These are phyloP conservation scores for Luzula sylvatica DNA, from an alignment of 176 grass and related monocot species.

Conservation along the genomic window DNA sequence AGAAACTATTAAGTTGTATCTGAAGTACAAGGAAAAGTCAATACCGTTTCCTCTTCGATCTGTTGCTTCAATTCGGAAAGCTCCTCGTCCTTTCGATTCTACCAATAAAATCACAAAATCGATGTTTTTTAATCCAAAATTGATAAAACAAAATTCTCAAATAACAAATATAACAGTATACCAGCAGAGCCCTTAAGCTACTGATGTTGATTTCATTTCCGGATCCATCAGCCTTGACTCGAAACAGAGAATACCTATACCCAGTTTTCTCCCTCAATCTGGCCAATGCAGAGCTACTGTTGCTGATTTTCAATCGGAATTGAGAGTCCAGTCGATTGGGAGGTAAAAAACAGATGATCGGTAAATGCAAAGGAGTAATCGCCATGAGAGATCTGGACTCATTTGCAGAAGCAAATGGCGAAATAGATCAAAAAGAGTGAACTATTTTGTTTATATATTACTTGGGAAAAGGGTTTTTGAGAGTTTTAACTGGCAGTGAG, in stretches of 20 bases:
- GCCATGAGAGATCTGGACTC: conserved; percentile 4
- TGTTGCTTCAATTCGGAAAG: conserved; percentile 22
- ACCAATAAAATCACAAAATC: conserved; percentile 8
- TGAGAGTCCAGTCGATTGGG: background rate
- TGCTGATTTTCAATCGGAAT: background rate
- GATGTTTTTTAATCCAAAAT: background rate
- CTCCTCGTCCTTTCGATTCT: conserved; percentile 29
- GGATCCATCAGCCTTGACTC: conserved; percentile 12
- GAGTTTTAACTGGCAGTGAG: too few species aligned
- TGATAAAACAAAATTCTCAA: background rate
- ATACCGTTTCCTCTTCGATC: conserved; percentile 34
- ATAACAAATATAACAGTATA: background rate
- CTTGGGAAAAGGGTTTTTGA: background rate
- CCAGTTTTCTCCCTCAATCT: conserved; percentile 8
- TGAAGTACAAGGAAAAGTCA: background rate
- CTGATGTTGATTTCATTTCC: conserved; percentile 17
- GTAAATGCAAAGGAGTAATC: background rate
- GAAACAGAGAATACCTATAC: conserved; percentile 4
- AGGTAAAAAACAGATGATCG: background rate
- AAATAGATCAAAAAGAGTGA: background rate
- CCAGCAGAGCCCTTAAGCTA: conserved; percentile 25
- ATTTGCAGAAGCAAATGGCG: conserved; percentile 3
- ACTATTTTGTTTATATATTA: background rate
- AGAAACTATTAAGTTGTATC: background rate
- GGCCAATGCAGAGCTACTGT: background rate